Percentiles rank a stretch among this genome's conserved stretches.
Conservation (phyloP, 352 stramenopile species). For the Nothophytophthora sp. region DNA sequence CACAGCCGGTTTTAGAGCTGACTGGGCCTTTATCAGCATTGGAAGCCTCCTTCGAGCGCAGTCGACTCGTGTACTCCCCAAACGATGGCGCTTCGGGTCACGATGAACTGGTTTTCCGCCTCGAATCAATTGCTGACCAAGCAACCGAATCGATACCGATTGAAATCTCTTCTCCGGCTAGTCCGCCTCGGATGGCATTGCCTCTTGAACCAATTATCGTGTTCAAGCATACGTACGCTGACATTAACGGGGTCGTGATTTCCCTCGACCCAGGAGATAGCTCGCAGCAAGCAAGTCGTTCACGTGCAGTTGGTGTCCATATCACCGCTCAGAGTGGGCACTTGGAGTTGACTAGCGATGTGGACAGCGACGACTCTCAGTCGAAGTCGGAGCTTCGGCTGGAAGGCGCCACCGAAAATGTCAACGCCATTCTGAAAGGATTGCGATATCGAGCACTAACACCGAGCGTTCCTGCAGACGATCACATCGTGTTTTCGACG, state of each 20-base stretch:
- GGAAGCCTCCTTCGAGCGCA: not conserved
- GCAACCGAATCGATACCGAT: slow-evolving; percentile 9
- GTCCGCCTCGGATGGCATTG: slow-evolving; percentile 5
- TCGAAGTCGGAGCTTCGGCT: slow-evolving; percentile 6
- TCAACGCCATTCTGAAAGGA: slow-evolving; percentile 19
- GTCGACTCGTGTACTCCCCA: slow-evolving; percentile 12
- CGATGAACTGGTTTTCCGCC: slow-evolving; percentile 11
- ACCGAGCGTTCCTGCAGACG: slow-evolving; percentile 1
- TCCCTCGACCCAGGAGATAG: not conserved
- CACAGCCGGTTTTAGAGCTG: slow-evolving; percentile 1
- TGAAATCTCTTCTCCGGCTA: slow-evolving; percentile 9
- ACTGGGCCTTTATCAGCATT: slow-evolving; percentile 10
- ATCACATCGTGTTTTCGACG: slow-evolving; percentile 10
- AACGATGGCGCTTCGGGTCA: slow-evolving; percentile 4
- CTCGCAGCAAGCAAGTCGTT: not conserved
- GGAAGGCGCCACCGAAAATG: slow-evolving; percentile 14
- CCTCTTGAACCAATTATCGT: slow-evolving; percentile 9
- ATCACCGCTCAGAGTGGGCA: slow-evolving; percentile 9
- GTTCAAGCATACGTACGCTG: slow-evolving; percentile 3
- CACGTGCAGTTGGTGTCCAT: slow-evolving; percentile 6
- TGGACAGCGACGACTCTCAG: not conserved
- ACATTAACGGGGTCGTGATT: slow-evolving; percentile 3
- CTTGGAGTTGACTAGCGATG: slow-evolving; percentile 1
- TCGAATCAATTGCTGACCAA: slow-evolving; percentile 13
- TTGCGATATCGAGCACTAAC: slow-evolving; percentile 13